A percentile compares a stretch with the other conserved stretches of the same genome.
phyloP scores from a whole-genome alignment of 179 eudicot genomes.

The Silene vulgaris region DNA sequence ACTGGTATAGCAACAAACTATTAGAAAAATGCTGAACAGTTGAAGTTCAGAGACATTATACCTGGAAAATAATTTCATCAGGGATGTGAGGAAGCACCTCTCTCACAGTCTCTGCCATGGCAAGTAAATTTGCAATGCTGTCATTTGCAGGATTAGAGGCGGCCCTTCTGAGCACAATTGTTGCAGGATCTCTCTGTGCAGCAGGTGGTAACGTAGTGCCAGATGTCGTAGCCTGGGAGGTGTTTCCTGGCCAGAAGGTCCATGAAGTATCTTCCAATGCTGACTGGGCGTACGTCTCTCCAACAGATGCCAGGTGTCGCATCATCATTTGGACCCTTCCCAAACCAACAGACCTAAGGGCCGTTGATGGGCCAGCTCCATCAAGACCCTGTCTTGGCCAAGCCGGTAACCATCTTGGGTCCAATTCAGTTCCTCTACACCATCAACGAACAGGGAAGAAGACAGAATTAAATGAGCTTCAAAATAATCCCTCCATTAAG shows the following conservation, averaged over 20 bases:
- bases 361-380: conserved; percentile 83
- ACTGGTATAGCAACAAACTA: not conserved
- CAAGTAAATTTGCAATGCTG: conserved; percentile 61
- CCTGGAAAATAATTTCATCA: conserved; percentile 88
- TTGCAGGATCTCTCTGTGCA: conserved; percentile 35
- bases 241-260: conserved; percentile 73
- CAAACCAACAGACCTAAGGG: conserved; percentile 55
- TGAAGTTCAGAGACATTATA: conserved; percentile 18
- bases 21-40: not conserved
- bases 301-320: conserved; percentile 90
- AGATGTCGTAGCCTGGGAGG: conserved; percentile 73
- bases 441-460: not conserved
- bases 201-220: conserved; percentile 38
- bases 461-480: not conserved
- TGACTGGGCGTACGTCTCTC: conserved; percentile 86
- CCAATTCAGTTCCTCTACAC: conserved; percentile 55
- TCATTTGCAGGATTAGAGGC: conserved; percentile 50
- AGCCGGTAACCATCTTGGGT: conserved; percentile 58
- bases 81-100: conserved; percentile 96
- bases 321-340: conserved; percentile 91
- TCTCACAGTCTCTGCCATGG: conserved; percentile 95
- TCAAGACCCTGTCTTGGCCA: conserved; percentile 65
- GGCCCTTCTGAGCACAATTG: conserved; percentile 47
- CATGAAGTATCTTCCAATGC: conserved; percentile 71
- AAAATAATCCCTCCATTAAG: not conserved